Conservation (phyloP, 2,329 filamentous ascomycete species). For the Pseudopyricularia javanii region DNA sequence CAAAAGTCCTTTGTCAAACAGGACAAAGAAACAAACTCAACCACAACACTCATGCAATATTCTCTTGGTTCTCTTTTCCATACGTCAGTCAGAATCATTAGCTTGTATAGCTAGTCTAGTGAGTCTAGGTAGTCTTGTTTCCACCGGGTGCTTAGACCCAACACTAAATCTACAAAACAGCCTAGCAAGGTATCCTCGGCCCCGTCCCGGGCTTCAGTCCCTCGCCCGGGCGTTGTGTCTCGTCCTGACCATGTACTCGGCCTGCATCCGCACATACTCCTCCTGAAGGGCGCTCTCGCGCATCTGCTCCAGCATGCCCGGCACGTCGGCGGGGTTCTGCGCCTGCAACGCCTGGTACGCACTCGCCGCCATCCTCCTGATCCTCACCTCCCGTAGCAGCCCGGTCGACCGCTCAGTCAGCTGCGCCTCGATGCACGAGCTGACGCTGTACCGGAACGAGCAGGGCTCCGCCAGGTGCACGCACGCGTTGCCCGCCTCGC, state of each 20-base stretch:
- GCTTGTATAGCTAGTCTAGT: too few relatives aligned
- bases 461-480: neutral
- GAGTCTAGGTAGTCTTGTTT: too few relatives aligned
- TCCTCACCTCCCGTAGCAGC: neutral
- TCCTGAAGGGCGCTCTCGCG: neutral
- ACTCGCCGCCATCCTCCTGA: neutral
- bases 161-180: too few relatives aligned
- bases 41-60: too few relatives aligned
- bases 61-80: too few relatives aligned
- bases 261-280: neutral
- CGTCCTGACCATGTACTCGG: neutral
- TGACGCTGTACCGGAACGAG: neutral
- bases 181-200: too few relatives aligned
- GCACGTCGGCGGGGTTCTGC: neutral
- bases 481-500: neutral
- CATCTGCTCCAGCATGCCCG: neutral
- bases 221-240: neutral
- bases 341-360: neutral
- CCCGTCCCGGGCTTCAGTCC: too few relatives aligned
- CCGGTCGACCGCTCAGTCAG: neutral
- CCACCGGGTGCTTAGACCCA: too few relatives aligned
- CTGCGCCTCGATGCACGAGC: neutral
- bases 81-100: too few relatives aligned
- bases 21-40: too few relatives aligned
- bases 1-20: too few relatives aligned